Conservation (phyloP, 2,329 filamentous ascomycete species). For the Cercospora janseana region DNA sequence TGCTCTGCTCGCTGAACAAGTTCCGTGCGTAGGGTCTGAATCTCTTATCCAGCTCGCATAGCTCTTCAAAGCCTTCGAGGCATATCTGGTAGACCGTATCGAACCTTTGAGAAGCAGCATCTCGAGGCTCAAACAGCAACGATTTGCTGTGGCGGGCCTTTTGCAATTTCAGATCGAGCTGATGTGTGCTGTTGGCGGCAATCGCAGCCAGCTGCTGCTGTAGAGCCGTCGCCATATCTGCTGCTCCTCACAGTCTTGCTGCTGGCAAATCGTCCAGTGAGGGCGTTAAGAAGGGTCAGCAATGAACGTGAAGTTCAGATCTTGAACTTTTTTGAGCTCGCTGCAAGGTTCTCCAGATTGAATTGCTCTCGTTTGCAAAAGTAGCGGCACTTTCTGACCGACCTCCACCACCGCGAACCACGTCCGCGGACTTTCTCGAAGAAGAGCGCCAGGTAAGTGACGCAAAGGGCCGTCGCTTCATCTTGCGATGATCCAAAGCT, state of each 20-base stretch:
- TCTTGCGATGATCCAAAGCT: neutral
- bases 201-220: constrained; percentile 93
- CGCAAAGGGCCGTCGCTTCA: neutral
- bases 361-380: neutral
- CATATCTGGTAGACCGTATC: constrained; percentile 86
- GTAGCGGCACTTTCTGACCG: constrained; percentile 9
- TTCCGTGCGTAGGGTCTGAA: constrained; percentile 72
- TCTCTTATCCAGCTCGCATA: constrained; percentile 80
- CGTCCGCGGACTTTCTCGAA: neutral
- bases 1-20: constrained; percentile 92
- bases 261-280: too few relatives aligned
- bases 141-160: constrained; percentile 91
- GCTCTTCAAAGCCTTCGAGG: constrained; percentile 82
- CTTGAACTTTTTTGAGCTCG: constrained; percentile 12
- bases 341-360: constrained; percentile 1
- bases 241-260: neutral
- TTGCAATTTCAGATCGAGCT: constrained; percentile 89
- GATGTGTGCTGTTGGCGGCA: constrained; percentile 82
- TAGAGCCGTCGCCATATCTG: constrained; percentile 76
- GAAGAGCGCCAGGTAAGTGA: neutral
- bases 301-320: neutral
- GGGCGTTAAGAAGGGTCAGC: neutral
- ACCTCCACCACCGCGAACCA: neutral
- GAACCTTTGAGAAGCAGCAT: constrained; percentile 85
- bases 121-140: constrained; percentile 82